Conservation (phyloP, 2,329 filamentous ascomycete species). For the Grosmannia clavigera region DNA sequence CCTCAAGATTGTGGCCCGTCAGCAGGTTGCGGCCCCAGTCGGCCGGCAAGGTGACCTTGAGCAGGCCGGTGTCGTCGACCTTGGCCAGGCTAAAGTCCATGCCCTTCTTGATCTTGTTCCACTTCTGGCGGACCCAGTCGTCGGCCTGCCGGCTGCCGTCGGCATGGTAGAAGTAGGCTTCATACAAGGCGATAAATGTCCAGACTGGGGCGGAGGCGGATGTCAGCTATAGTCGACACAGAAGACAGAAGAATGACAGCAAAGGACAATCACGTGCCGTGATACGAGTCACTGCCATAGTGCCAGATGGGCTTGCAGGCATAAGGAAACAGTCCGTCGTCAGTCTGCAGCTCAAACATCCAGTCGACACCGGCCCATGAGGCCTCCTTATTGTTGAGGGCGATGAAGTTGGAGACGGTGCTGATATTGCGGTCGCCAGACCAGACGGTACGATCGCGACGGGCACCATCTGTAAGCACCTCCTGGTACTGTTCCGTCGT, state of each 20-base stretch:
- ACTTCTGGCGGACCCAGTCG: slow-evolving; percentile 11
- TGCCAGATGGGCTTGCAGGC: neutral
- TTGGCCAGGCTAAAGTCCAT: slow-evolving; percentile 16
- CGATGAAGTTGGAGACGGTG: neutral
- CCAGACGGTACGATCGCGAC: slow-evolving; percentile 43
- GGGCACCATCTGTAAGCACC: slow-evolving; percentile 34
- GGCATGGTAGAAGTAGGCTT: neutral
- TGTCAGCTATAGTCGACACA: neutral
- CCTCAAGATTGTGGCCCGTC: neutral
- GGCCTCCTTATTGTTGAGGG: neutral
- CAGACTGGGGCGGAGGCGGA: neutral
- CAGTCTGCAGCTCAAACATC: neutral
- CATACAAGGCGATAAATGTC: neutral
- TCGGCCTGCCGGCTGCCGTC: neutral
- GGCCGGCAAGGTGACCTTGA: slow-evolving; percentile 34
- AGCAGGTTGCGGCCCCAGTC: slow-evolving; percentile 31
- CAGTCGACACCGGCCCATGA: neutral
- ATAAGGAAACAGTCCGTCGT: neutral
- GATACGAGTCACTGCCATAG: neutral
- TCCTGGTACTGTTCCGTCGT: slow-evolving; percentile 16
- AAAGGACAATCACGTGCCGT: neutral
- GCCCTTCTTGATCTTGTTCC: slow-evolving; percentile 18
- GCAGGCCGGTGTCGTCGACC: slow-evolving; percentile 21
- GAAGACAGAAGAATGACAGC: too few relatives aligned
- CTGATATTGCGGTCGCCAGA: slow-evolving; percentile 30